Evolutionary conservation across 2,329 filamentous ascomycete species (phyloP).

Genomic region (Aspergillus fumigatus): DNA sequence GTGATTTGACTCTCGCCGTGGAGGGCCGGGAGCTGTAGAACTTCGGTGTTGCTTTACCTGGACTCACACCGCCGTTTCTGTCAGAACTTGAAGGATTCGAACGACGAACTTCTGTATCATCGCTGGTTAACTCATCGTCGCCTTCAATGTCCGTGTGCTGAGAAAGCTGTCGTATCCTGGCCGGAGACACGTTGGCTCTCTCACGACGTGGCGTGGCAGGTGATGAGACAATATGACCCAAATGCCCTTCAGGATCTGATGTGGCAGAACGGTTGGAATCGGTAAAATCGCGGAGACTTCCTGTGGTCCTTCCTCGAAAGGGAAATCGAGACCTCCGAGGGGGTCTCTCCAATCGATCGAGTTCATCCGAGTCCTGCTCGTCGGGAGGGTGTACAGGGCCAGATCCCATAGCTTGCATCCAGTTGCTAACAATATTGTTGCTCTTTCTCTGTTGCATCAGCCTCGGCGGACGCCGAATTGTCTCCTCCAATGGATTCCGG

Average conservation of each 20-base stretch:
- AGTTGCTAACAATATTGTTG: conserved; percentile 76
- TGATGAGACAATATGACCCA: conserved; percentile 26
- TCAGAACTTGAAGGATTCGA: conserved; percentile 17
- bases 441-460: conserved; percentile 64
- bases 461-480: conserved; percentile 53
- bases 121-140: conserved; percentile 83
- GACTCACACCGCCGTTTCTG: conserved; percentile 9
- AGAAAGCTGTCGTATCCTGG: conserved; percentile 42
- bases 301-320: conserved; percentile 34
- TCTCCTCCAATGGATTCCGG: conserved; percentile 63
- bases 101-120: conserved; percentile 51
- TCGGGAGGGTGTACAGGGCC: conserved; percentile 54
- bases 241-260: conserved; percentile 54
- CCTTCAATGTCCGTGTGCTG: conserved; percentile 77
- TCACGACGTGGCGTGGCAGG: conserved; percentile 35
- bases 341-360: conserved; percentile 55
- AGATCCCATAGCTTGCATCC: conserved; percentile 70
- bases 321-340: conserved; percentile 47
- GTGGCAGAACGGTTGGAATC: conserved; percentile 50
- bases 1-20: conserved; percentile 39
- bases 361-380: conserved; percentile 56
- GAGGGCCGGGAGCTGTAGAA: conserved; percentile 37
- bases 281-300: conserved; percentile 44
- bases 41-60: conserved; percentile 26
- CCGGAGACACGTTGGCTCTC: conserved; percentile 20